These are phyloP conservation scores for Lactifluus echinatus DNA, from an alignment of 768 basidiomycete genomes.

Conservation along the genomic window DNA sequence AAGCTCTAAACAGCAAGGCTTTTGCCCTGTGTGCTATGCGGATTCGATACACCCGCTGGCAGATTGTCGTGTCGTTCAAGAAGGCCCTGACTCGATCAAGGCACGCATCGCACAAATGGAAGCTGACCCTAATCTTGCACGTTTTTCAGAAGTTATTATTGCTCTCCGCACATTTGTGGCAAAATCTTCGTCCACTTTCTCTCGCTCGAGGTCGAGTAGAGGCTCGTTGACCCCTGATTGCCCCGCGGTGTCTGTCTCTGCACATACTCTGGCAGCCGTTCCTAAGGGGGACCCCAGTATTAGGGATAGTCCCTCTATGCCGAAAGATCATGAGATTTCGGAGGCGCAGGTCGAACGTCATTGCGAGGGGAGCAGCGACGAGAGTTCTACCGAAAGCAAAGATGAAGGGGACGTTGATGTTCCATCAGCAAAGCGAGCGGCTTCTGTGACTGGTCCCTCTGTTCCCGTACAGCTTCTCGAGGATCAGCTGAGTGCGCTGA, in stretches of 20 bases:
- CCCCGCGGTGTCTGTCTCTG: neutral
- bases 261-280: neutral
- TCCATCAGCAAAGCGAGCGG: neutral
- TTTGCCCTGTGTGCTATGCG: neutral
- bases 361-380: conserved; percentile 18
- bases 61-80: neutral
- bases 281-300: neutral
- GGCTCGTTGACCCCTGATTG: neutral
- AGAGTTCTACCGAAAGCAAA: conserved; percentile 10
- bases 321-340: conserved; percentile 7
- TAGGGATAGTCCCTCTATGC: neutral
- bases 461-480: neutral
- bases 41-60: neutral
- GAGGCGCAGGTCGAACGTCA: conserved; percentile 11
- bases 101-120: neutral
- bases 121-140: neutral
- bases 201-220: neutral
- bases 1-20: neutral
- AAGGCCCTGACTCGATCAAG: neutral
- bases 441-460: neutral
- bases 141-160: neutral
- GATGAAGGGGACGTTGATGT: neutral
- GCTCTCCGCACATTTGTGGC: neutral
- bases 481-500: conserved; percentile 6
- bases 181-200: neutral